phyloP scores from a whole-genome alignment of 2,329 filamentous ascomycete species.

The Neonectria punicea region DNA sequence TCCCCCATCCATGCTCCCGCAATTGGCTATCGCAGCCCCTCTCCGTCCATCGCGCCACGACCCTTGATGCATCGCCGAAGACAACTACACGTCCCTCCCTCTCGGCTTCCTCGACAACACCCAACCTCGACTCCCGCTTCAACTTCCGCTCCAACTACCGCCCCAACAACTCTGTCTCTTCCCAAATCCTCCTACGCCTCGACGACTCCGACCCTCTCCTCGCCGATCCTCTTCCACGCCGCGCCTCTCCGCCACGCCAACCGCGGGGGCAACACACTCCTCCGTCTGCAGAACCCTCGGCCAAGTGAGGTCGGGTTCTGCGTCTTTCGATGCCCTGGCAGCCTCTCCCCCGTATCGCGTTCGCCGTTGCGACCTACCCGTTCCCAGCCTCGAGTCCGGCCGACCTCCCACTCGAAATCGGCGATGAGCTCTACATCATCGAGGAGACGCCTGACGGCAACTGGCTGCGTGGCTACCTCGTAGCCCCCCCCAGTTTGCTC shows the following conservation, averaged over 20 bases:
- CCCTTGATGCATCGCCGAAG: slow-evolving; percentile 46
- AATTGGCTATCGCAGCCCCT: slow-evolving; percentile 41
- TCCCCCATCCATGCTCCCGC: slow-evolving; percentile 40
- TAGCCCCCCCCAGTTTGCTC: slow-evolving; percentile 91
- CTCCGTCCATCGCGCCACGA: slow-evolving; percentile 35
- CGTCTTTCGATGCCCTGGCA: slow-evolving; percentile 85
- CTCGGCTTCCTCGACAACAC: slow-evolving; percentile 11
- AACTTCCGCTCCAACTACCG: not conserved
- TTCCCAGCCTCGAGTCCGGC: slow-evolving; percentile 88
- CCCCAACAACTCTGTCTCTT: not conserved
- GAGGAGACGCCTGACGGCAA: slow-evolving; percentile 92
- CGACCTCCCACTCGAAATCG: slow-evolving; percentile 95
- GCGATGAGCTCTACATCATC: slow-evolving; percentile 98
- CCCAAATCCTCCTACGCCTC: slow-evolving; percentile 2
- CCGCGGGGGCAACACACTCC: slow-evolving; percentile 27
- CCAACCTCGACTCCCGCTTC: slow-evolving; percentile 13
- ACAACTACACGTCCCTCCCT: slow-evolving; percentile 19
- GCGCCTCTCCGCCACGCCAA: slow-evolving; percentile 31
- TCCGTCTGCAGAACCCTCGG: slow-evolving; percentile 27
- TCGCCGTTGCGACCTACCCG: slow-evolving; percentile 95
- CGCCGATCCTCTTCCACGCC: slow-evolving; percentile 31
- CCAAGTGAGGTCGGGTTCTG: slow-evolving; percentile 30
- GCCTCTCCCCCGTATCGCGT: slow-evolving; percentile 95
- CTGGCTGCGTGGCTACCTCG: slow-evolving; percentile 95
- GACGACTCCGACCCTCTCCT: slow-evolving; percentile 32